These are phyloP conservation scores for Hondaea fermentalgiana DNA, from an alignment of 108 stramenopile genomes.

Conservation along the genomic window DNA sequence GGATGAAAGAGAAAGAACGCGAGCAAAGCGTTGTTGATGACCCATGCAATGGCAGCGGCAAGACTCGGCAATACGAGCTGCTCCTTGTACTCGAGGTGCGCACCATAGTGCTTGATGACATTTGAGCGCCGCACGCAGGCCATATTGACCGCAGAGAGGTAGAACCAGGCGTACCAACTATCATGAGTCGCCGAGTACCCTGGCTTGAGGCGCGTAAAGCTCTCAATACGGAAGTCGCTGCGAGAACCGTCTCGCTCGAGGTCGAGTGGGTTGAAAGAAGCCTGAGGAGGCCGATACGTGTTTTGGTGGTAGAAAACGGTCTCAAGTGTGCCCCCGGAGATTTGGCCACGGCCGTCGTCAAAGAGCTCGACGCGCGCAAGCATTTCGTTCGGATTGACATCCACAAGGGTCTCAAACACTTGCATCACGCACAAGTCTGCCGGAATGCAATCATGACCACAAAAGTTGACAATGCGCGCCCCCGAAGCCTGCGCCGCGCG, in stretches of 20 bases:
- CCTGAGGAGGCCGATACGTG: not conserved
- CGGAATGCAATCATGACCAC: slow-evolving; percentile 78
- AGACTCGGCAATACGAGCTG: not conserved
- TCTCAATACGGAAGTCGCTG: too few relatives aligned
- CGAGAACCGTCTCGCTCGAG: not conserved
- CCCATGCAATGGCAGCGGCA: not conserved
- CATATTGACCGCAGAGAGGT: not conserved
- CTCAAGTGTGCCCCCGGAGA: not conserved
- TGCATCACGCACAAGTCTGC: slow-evolving; percentile 55
- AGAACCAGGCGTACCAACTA: not conserved
- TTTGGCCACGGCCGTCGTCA: not conserved
- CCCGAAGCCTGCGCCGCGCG: slow-evolving; percentile 50
- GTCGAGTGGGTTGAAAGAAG: not conserved
- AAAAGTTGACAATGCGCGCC: slow-evolving; percentile 60
- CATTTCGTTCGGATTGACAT: not conserved
- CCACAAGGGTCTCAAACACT: not conserved
- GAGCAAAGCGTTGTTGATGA: not conserved
- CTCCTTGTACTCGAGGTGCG: not conserved
- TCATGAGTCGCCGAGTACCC: not conserved
- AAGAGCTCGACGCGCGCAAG: not conserved
- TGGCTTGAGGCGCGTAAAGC: too few relatives aligned
- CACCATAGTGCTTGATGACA: not conserved
- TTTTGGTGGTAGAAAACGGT: not conserved
- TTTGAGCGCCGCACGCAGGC: not conserved
- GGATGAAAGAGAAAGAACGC: not conserved